These are phyloP conservation scores for Rhizophagus sp. DNA, from an alignment of 192 early-diverging fungal genomes.

Conservation along the genomic window DNA sequence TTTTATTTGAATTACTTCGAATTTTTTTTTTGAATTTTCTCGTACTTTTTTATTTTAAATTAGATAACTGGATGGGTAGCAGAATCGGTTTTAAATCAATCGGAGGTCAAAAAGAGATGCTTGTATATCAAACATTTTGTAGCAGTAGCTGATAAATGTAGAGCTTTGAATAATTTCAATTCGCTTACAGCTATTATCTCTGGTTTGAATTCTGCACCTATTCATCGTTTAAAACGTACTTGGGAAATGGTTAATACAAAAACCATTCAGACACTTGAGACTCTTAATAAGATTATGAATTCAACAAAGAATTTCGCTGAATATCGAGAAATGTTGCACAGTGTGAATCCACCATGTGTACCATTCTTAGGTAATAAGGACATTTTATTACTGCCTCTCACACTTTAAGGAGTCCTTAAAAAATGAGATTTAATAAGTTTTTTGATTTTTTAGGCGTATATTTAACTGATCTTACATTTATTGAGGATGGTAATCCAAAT, in stretches of 20 bases:
- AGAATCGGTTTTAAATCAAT: conserved; percentile 76
- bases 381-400: too few relatives aligned
- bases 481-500: conserved; percentile 90
- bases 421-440: neutral
- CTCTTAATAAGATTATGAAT: conserved; percentile 76
- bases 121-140: conserved; percentile 83
- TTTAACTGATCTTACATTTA: conserved; percentile 90
- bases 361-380: conserved; percentile 64
- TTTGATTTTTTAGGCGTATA: conserved; percentile 60
- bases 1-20: too few relatives aligned
- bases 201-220: conserved; percentile 83
- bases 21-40: too few relatives aligned
- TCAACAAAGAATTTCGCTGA: conserved; percentile 80
- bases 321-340: conserved; percentile 84
- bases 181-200: conserved; percentile 89
- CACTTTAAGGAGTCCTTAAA: too few relatives aligned
- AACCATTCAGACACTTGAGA: conserved; percentile 57
- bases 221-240: conserved; percentile 87
- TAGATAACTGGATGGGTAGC: conserved; percentile 81
- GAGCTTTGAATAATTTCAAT: conserved; percentile 89
- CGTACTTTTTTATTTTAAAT: neutral
- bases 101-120: conserved; percentile 79
- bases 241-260: conserved; percentile 76
- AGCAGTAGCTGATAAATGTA: conserved; percentile 69
- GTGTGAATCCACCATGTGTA: conserved; percentile 80